Percentiles rank a stretch among this genome's conserved stretches.
Conservation (phyloP, 345 rosid genomes). For the Ailanthus altissimus region DNA sequence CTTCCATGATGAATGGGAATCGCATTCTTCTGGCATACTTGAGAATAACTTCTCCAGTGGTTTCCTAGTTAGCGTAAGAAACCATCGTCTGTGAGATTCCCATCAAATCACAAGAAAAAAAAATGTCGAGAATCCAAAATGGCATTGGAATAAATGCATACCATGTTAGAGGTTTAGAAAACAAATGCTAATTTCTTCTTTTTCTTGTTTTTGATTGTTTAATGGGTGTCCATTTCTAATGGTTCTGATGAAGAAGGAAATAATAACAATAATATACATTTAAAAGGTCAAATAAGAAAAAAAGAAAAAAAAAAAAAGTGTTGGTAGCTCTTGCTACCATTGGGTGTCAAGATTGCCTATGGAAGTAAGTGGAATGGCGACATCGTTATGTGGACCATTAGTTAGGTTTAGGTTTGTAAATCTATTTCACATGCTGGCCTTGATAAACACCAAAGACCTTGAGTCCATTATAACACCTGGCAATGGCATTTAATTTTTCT, state of each 20-base stretch:
- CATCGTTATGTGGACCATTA: background rate
- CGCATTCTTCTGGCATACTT: background rate
- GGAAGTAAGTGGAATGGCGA: background rate
- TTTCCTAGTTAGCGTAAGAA: background rate
- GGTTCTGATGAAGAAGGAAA: too few relatives aligned
- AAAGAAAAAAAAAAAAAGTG: too few relatives aligned
- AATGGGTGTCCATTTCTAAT: background rate
- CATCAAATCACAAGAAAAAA: background rate
- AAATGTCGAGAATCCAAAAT: background rate
- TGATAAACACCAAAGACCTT: too few relatives aligned
- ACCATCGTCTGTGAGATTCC: background rate
- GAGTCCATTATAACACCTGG: too few relatives aligned
- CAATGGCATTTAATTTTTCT: too few relatives aligned
- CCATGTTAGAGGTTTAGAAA: background rate
- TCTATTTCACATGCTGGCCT: background rate
- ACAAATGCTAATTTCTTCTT: background rate
- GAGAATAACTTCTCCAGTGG: conserved; percentile 18
- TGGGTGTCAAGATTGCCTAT: background rate
- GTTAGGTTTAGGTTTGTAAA: background rate
- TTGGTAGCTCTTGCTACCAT: background rate
- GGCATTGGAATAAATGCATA: background rate
- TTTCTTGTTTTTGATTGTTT: background rate
- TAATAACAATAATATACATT: too few relatives aligned
- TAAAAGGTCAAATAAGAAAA: too few relatives aligned
- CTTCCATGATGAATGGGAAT: background rate